Conservation (phyloP, 805 yeast species). For the Myxozyma vanderwaltii region DNA sequence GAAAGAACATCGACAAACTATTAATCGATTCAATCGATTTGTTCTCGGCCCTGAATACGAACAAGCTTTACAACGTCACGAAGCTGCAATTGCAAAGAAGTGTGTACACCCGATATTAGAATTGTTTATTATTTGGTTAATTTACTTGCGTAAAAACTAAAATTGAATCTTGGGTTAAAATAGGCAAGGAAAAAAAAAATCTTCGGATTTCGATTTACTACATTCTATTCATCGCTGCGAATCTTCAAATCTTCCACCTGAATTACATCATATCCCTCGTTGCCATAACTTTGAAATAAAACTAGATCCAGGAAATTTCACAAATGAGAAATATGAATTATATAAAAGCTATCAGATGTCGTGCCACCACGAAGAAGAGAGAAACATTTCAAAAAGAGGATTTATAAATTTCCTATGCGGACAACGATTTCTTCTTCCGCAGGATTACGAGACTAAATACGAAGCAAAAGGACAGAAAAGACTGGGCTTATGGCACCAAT, state of each 20-base stretch:
- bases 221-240: conserved; percentile 48
- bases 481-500: conserved; percentile 73
- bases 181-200: conserved; percentile 29
- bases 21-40: conserved; percentile 57
- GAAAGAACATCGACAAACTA: conserved; percentile 67
- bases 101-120: too few relatives aligned
- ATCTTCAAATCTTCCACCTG: conserved; percentile 24
- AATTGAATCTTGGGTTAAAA: not conserved
- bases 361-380: conserved; percentile 65
- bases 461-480: not conserved
- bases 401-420: conserved; percentile 71
- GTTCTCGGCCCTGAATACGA: conserved; percentile 24
- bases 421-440: conserved; percentile 54
- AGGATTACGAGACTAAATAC: not conserved
- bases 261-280: not conserved
- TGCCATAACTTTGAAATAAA: conserved; percentile 18
- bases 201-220: conserved; percentile 39
- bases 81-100: conserved; percentile 6
- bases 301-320: conserved; percentile 21
- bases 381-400: conserved; percentile 49
- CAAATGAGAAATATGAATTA: conserved; percentile 40
- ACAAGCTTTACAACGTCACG: conserved; percentile 3
- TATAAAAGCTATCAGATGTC: conserved; percentile 68
- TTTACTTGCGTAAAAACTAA: too few relatives aligned
- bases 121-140: conserved; percentile 10